Evolutionary conservation across 2,329 filamentous ascomycete species (phyloP).

Genomic region (Endoconidiophora polonica): DNA sequence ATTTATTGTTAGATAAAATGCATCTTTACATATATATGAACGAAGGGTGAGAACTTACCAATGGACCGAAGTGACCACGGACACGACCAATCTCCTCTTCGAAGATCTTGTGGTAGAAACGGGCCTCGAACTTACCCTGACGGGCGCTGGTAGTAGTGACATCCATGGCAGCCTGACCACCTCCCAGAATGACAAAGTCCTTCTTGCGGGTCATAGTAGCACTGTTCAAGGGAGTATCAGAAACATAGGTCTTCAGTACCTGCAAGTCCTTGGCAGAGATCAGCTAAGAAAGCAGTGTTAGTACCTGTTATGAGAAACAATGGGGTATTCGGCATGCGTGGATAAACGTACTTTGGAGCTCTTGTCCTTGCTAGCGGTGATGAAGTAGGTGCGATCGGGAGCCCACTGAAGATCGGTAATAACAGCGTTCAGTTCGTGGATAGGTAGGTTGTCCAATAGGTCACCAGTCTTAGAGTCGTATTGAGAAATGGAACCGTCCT

Average conservation of each 20-base stretch:
- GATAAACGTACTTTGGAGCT: constrained; percentile 53
- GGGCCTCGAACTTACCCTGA: constrained; percentile 97
- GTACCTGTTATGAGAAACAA: not conserved
- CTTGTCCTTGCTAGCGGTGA: constrained; percentile 97
- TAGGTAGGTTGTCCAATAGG: constrained; percentile 56
- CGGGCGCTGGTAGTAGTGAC: constrained; percentile 86
- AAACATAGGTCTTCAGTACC: constrained; percentile 78
- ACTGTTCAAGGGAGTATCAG: constrained; percentile 93
- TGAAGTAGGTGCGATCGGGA: constrained; percentile 87
- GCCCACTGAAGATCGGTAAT: constrained; percentile 95
- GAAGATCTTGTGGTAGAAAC: constrained; percentile 99
- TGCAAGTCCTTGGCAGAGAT: constrained; percentile 73
- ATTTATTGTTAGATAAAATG: constrained; percentile 9
- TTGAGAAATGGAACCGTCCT: constrained; percentile 81
- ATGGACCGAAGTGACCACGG: constrained; percentile 86
- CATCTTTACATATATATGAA: not conserved
- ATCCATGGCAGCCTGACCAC: constrained; percentile 97
- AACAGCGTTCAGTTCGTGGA: constrained; percentile 67
- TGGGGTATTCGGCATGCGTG: not conserved
- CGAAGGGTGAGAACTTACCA: constrained; percentile 28
- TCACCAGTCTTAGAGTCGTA: constrained; percentile 91
- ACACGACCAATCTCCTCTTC: constrained; percentile 97
- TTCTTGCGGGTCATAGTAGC: constrained; percentile 89
- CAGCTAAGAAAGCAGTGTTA: constrained; percentile 32
- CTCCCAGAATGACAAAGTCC: constrained; percentile 93